Percentiles rank a stretch among this genome's conserved stretches.
phyloP scores from a whole-genome alignment of 192 early-diverging fungal genomes.

The Rhizoclosmatium globosum region DNA sequence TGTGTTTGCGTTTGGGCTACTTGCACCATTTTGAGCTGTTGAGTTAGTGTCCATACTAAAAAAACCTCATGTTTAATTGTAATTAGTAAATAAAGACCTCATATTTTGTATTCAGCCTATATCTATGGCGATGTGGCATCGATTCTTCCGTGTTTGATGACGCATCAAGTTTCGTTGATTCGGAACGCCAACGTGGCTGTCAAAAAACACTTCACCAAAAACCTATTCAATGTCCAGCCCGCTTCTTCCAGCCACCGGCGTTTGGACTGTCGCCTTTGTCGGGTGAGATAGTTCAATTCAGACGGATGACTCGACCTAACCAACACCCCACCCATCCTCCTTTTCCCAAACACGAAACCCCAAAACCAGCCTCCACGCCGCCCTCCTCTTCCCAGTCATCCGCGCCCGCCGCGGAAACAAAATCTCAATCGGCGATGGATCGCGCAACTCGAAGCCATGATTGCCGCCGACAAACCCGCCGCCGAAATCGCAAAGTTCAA shows the following conservation, averaged over 20 bases:
- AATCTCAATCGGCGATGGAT: slow-evolving; percentile 22
- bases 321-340: neutral
- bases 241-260: neutral
- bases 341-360: slow-evolving; percentile 25
- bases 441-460: neutral
- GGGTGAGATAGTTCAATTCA: neutral
- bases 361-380: slow-evolving; percentile 8
- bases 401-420: neutral
- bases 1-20: no score
- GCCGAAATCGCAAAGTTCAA: neutral
- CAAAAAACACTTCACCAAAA: neutral
- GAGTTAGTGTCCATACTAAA: no score
- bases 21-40: no score
- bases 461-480: neutral
- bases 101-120: no score
- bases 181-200: neutral
- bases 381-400: slow-evolving; percentile 1
- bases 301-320: no score
- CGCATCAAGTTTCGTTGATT: neutral
- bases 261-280: slow-evolving; percentile 6
- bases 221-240: neutral
- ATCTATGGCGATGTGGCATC: no score
- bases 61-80: no score
- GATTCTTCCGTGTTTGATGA: neutral
- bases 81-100: no score